Evolutionary conservation across 2,329 filamentous ascomycete species (phyloP).

Genomic region (Calonectria multiphialidica): DNA sequence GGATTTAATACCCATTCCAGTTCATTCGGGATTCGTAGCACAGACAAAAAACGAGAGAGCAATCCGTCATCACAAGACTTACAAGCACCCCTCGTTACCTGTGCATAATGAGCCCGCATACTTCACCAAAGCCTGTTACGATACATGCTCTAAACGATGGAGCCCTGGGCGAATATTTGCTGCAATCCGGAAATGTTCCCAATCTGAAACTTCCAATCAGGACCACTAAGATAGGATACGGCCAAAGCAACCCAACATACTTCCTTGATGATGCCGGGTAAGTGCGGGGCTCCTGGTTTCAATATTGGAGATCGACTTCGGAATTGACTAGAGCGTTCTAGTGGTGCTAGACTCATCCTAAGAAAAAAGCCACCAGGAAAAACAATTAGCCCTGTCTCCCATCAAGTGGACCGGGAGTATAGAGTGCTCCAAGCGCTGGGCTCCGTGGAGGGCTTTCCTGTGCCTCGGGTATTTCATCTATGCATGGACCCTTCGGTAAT

Average conservation of each 20-base stretch:
- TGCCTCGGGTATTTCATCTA: slow-evolving; percentile 21
- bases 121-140: background rate
- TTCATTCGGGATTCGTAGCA: too few species aligned
- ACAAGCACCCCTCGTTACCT: too few species aligned
- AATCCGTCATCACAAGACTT: too few species aligned
- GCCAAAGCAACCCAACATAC: slow-evolving; percentile 25
- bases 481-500: slow-evolving; percentile 21
- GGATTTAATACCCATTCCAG: too few species aligned
- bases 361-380: slow-evolving; percentile 29
- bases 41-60: too few species aligned
- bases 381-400: slow-evolving; percentile 17
- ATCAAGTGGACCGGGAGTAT: slow-evolving; percentile 27
- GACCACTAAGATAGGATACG: slow-evolving; percentile 20
- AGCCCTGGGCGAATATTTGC: slow-evolving; percentile 8
- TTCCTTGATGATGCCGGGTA: slow-evolving; percentile 20
- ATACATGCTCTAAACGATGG: slow-evolving; percentile 3
- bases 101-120: too few species aligned
- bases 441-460: slow-evolving; percentile 18
- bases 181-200: background rate
- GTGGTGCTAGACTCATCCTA: slow-evolving; percentile 18
- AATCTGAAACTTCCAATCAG: background rate
- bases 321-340: background rate
- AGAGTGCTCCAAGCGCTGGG: slow-evolving; percentile 21
- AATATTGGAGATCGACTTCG: background rate
- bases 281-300: background rate